Evolutionary conservation across 768 basidiomycete genomes (phyloP).

Genomic region (Candolleomyces aberdarensis): DNA sequence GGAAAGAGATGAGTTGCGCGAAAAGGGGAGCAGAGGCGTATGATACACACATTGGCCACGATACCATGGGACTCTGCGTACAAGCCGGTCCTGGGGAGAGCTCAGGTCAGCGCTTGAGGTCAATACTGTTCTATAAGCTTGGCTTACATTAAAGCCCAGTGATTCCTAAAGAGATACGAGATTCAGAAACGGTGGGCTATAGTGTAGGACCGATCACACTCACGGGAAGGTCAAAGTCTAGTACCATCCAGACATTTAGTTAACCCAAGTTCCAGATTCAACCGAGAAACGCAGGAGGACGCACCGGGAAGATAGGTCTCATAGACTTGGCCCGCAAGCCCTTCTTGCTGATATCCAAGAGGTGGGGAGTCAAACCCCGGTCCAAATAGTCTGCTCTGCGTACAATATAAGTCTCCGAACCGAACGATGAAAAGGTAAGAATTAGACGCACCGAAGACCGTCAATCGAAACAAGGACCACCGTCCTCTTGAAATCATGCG

Average conservation of each 20-base stretch:
- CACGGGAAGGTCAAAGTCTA: conserved; percentile 90
- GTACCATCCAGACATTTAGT: not conserved
- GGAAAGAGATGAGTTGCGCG: not conserved
- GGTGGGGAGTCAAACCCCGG: conserved; percentile 78
- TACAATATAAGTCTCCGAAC: not conserved
- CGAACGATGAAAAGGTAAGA: not conserved
- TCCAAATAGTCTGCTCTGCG: conserved; percentile 83
- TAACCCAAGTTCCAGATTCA: conserved; percentile 5
- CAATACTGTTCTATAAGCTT: not conserved
- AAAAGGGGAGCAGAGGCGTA: not conserved
- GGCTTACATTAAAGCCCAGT: conserved; percentile 81
- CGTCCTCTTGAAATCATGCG: conserved; percentile 76
- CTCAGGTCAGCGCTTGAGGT: conserved; percentile 1
- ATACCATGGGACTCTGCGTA: conserved; percentile 91
- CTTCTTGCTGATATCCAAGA: conserved; percentile 74
- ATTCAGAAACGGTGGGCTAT: not conserved
- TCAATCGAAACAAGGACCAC: conserved; percentile 87
- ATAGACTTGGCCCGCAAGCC: conserved; percentile 88
- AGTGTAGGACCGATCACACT: conserved; percentile 27
- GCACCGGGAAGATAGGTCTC: conserved; percentile 83
- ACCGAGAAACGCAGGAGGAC: not conserved
- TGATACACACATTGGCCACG: conserved; percentile 68
- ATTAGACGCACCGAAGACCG: conserved; percentile 59
- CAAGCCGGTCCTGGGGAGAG: conserved; percentile 72
- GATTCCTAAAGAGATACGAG: conserved; percentile 53